Evolutionary conservation across 2,329 filamentous ascomycete species (phyloP).

Genomic region (Hypoxylon sp.): DNA sequence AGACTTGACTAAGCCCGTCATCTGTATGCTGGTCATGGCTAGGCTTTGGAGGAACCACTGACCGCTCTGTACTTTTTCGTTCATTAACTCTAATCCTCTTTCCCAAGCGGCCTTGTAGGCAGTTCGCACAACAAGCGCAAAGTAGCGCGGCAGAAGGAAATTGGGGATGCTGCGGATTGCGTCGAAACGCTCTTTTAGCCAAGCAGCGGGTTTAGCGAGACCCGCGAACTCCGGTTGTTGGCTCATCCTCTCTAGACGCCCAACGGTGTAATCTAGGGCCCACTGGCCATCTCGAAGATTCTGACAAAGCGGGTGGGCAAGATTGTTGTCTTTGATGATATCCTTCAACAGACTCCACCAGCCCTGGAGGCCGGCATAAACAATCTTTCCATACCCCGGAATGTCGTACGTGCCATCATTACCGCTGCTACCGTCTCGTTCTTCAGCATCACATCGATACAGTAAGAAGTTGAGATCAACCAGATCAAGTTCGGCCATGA

Average conservation of each 20-base stretch:
- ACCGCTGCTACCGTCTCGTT: slow-evolving; percentile 79
- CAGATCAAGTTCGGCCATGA: slow-evolving; percentile 79
- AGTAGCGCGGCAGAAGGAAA: slow-evolving; percentile 93
- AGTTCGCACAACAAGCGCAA: slow-evolving; percentile 87
- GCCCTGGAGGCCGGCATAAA: slow-evolving; percentile 97
- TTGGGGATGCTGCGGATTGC: slow-evolving; percentile 86
- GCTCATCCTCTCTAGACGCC: slow-evolving; percentile 79
- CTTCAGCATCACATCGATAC: slow-evolving; percentile 92
- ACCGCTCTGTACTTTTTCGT: slow-evolving; percentile 78
- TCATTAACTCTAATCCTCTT: slow-evolving; percentile 82
- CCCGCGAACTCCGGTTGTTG: slow-evolving; percentile 70
- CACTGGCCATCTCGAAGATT: slow-evolving; percentile 92
- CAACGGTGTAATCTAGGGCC: slow-evolving; percentile 89
- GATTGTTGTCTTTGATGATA: slow-evolving; percentile 87
- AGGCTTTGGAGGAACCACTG: slow-evolving; percentile 91
- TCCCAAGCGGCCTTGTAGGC: slow-evolving; percentile 88
- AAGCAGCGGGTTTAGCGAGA: slow-evolving; percentile 75
- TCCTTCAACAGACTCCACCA: slow-evolving; percentile 95
- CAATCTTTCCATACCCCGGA: slow-evolving; percentile 83
- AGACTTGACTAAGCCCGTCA: slow-evolving; percentile 89
- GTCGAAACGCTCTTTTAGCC: slow-evolving; percentile 87
- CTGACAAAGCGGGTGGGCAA: slow-evolving; percentile 93
- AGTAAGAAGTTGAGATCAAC: slow-evolving; percentile 91
- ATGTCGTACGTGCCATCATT: slow-evolving; percentile 90
- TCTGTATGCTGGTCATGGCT: slow-evolving; percentile 90